Evolutionary conservation across 169 alveolate species (phyloP), one percentile per base, ranked within the genome.

Genomic region (Eimeria acervulina): DNA sequence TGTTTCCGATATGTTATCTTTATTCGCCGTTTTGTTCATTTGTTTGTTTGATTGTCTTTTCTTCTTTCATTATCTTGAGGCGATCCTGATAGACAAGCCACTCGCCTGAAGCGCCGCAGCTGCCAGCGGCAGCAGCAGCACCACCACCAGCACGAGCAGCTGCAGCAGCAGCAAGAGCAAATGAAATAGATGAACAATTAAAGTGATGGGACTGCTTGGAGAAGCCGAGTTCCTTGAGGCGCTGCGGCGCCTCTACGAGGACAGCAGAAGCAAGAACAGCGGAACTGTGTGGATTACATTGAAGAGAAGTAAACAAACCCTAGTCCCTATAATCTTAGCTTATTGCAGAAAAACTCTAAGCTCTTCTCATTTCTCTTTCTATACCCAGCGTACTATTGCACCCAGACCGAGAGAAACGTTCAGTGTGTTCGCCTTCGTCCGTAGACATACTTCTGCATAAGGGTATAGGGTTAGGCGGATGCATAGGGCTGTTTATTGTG

Each of bases 181-280:
- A 80, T 47, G 90, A 80, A 51, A 44, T 33, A 47, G 90, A 42
- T 8, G 1, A 42, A 38, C 70, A 47, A 47, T 31, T 36, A 51
- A 52, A 72, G 90, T 31, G 40, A 80, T 80, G 90, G 90, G 90
- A 52, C 90, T 80, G 42, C 90, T 47, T 80, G 90, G 90, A 80
- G 90, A 80, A 52, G 68, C 90, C 40, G 90, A 80, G 21, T 80
- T 80, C n/a, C 66, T 80, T 28, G 90, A 80, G 90, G 90, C 90
- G 72, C 90, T 80, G 47, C 90, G 90, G 90, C 90, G 90, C 90
- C 90, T 80, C 90, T 80, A 80, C 36, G 90, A 80, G 90, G 70
- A 47, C 44, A 80, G 70, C 70, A 44, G 68, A 36, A 47, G 47
- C 68, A 80, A 51, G 44, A n/a, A 80, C 90, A 80, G 72, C 90